Conservation (phyloP, 768 basidiomycete species). For the Leccinum disarticulatum region DNA sequence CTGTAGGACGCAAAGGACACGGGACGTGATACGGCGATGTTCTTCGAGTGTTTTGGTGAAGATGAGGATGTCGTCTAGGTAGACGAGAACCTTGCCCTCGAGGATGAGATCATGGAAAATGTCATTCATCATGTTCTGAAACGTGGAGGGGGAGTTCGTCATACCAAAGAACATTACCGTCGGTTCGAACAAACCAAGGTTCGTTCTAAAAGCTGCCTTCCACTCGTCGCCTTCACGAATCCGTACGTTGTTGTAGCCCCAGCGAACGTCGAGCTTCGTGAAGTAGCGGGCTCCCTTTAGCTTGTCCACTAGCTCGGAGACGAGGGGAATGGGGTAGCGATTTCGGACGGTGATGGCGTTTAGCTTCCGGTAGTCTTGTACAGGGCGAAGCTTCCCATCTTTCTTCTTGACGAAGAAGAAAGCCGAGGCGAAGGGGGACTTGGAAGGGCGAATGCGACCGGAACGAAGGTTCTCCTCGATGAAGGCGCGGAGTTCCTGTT, state of each 20-base stretch:
- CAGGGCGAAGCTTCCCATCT: neutral
- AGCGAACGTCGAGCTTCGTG: neutral
- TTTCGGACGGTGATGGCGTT: neutral
- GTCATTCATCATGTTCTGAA: neutral
- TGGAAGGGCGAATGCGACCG: no score
- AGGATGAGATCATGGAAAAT: no score
- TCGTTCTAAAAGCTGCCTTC: neutral
- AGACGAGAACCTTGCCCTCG: no score
- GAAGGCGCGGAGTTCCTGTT: no score
- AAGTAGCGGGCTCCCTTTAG: neutral
- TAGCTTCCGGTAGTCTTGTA: neutral
- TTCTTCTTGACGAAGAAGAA: neutral
- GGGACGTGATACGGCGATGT: no score
- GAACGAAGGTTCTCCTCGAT: no score
- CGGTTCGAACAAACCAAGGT: neutral
- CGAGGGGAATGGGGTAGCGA: neutral
- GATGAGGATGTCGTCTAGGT: no score
- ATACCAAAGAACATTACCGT: neutral
- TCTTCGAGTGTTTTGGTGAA: no score
- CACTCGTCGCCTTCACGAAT: no score
- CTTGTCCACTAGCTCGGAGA: neutral
- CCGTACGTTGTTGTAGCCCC: neutral
- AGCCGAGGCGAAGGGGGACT: neutral
- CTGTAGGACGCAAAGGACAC: no score
- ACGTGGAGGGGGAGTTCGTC: neutral